Evolutionary conservation across 2,329 filamentous ascomycete genomes (phyloP).

Genomic region (Aspergillus sp.): DNA sequence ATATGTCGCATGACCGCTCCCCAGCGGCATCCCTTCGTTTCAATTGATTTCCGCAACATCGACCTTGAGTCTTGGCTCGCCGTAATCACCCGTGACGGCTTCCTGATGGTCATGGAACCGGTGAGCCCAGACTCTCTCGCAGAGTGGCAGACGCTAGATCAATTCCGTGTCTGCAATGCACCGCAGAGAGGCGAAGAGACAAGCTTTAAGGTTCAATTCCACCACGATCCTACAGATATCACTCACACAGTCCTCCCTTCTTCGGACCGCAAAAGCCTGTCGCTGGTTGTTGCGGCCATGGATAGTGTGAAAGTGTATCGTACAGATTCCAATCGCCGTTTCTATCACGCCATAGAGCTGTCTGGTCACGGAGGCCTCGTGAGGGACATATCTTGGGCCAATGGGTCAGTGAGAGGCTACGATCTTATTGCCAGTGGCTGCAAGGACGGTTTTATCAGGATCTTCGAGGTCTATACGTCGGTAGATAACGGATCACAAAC

Average conservation of each 20-base stretch:
- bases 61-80: conserved; percentile 82
- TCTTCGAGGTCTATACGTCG: conserved; percentile 65
- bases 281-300: conserved; percentile 83
- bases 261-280: conserved; percentile 74
- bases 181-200: conserved; percentile 81
- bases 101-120: conserved; percentile 78
- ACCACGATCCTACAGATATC: conserved; percentile 72
- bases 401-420: conserved; percentile 83
- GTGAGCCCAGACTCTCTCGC: conserved; percentile 77
- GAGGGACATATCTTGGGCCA: conserved; percentile 87
- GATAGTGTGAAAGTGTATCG: conserved; percentile 79
- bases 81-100: conserved; percentile 77
- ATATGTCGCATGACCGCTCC: conserved; percentile 61
- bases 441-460: conserved; percentile 83
- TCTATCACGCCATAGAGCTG: conserved; percentile 80
- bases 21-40: conserved; percentile 68
- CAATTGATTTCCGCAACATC: conserved; percentile 82
- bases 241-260: conserved; percentile 76
- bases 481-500: conserved; percentile 26
- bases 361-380: conserved; percentile 72
- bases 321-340: conserved; percentile 69
- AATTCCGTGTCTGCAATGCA: conserved; percentile 68
- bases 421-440: conserved; percentile 89
- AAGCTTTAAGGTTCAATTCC: conserved; percentile 80
- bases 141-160: conserved; percentile 72